Conservation (phyloP, 495 filamentous ascomycete species). For the Extremus antarcticus region DNA sequence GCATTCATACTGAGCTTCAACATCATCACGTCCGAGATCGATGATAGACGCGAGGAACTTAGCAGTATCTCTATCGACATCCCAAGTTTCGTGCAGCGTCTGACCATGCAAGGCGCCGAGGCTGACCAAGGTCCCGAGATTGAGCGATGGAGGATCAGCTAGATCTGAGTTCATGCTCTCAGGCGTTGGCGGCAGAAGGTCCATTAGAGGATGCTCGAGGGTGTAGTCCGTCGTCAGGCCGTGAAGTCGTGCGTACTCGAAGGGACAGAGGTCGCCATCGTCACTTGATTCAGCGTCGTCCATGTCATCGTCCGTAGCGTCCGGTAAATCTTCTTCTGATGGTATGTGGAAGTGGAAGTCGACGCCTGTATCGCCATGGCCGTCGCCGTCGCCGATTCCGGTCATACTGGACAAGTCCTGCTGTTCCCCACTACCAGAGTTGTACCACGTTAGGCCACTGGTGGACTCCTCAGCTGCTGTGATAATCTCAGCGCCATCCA, state of each 20-base stretch:
- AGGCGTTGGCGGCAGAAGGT: neutral
- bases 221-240: conserved; percentile 27
- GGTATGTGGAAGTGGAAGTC: too few relatives aligned
- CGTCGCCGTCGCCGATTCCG: too few relatives aligned
- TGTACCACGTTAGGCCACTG: too few relatives aligned
- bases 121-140: neutral
- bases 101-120: neutral
- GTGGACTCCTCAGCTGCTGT: too few relatives aligned
- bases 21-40: neutral
- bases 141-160: neutral
- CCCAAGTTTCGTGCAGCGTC: conserved; percentile 7
- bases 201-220: neutral
- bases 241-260: conserved; percentile 17
- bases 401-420: too few relatives aligned
- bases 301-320: too few relatives aligned
- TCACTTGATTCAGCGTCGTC: too few relatives aligned
- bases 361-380: too few relatives aligned
- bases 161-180: neutral
- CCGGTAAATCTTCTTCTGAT: too few relatives aligned
- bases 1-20: neutral
- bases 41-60: conserved; percentile 11
- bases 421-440: too few relatives aligned
- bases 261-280: neutral
- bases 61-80: conserved; percentile 12
- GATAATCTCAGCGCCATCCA: too few relatives aligned